Conservation (phyloP, 2,329 filamentous ascomycete genomes). For the Tolypocladium endophyticum region DNA sequence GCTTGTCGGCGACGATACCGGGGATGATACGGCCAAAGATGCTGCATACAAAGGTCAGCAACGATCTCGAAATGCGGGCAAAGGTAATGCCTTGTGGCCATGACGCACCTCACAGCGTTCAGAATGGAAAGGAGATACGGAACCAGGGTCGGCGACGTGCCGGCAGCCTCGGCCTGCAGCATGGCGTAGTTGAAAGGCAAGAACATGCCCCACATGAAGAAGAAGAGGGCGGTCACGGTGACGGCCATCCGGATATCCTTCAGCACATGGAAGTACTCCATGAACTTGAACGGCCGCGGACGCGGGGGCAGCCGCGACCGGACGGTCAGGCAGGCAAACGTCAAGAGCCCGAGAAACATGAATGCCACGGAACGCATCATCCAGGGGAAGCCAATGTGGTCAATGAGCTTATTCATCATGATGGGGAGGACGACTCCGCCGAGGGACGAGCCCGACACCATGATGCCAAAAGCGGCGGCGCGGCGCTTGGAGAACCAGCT, state of each 20-base stretch:
- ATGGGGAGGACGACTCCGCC: constrained; percentile 51
- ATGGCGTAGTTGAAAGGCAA: constrained; percentile 43
- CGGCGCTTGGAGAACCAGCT: constrained; percentile 44
- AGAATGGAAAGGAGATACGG: constrained; percentile 46
- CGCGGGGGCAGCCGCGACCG: constrained; percentile 33
- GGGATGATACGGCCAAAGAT: constrained; percentile 42
- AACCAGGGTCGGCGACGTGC: constrained; percentile 28
- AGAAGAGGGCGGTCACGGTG: constrained; percentile 34
- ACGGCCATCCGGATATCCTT: constrained; percentile 33
- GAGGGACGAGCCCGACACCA: constrained; percentile 41
- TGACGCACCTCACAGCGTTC: constrained; percentile 35
- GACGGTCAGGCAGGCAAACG: constrained; percentile 24
- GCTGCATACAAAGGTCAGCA: constrained; percentile 13
- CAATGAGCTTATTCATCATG: constrained; percentile 44
- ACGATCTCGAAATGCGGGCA: background rate
- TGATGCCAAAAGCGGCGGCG: constrained; percentile 42
- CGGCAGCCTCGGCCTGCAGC: constrained; percentile 33
- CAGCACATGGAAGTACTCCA: constrained; percentile 36
- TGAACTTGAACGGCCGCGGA: constrained; percentile 30
- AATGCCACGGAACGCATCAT: constrained; percentile 37
- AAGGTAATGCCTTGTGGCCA: background rate
- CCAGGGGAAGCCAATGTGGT: constrained; percentile 34
- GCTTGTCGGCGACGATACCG: constrained; percentile 33
- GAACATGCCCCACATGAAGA: constrained; percentile 47
- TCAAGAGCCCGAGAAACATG: constrained; percentile 28